Evolutionary conservation across 129 eudicot species (phyloP).

Genomic region (Kitagawia praeruptora): DNA sequence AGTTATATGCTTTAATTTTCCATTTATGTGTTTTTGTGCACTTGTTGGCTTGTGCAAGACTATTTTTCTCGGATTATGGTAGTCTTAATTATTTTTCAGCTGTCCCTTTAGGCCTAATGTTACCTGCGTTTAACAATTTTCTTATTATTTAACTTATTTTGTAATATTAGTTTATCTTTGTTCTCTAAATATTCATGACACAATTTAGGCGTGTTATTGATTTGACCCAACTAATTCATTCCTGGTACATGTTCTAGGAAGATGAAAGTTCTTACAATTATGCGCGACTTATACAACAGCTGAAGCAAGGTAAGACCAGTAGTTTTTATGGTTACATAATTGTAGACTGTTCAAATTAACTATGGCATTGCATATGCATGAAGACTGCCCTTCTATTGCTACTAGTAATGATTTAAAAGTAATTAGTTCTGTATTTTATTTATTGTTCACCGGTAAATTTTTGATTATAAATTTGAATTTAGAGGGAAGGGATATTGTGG

Average conservation of each 20-base stretch:
- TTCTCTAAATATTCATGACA: neutral
- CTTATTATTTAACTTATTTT: neutral
- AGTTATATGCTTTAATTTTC: neutral
- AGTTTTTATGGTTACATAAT: neutral
- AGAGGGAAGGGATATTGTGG: neutral
- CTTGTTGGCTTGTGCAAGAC: neutral
- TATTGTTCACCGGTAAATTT: neutral
- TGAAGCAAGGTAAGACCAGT: slow-evolving; percentile 32
- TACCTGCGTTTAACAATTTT: neutral
- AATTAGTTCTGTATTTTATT: neutral
- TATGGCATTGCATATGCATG: neutral
- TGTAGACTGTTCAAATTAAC: neutral
- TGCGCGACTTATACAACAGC: slow-evolving; percentile 34
- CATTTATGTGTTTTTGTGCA: neutral
- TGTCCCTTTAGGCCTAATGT: neutral
- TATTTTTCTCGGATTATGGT: neutral
- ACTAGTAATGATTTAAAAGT: neutral
- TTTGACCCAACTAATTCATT: neutral
- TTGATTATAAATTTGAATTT: neutral
- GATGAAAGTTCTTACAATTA: slow-evolving; percentile 17
- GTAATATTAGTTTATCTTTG: neutral
- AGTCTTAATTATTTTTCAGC: neutral
- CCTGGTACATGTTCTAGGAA: slow-evolving; percentile 24
- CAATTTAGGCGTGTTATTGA: neutral
- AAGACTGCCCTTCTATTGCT: neutral